These are phyloP conservation scores for Amanita pallidorosea DNA, from an alignment of 768 basidiomycete genomes.

Conservation along the genomic window DNA sequence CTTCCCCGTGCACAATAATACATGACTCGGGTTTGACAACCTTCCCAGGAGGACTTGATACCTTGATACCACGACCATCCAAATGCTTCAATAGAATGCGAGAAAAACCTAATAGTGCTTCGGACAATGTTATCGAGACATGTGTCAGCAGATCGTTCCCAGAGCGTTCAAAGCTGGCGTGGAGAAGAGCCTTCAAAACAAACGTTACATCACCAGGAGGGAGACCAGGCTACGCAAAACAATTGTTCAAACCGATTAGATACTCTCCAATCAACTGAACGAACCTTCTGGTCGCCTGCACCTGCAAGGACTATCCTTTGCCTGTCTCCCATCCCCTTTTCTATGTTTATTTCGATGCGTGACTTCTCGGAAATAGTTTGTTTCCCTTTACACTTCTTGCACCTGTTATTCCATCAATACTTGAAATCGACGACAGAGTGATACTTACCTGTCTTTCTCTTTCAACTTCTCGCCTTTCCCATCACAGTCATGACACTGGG, in stretches of 20 bases:
- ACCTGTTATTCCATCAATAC: constrained; percentile 33
- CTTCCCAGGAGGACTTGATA: constrained; percentile 64
- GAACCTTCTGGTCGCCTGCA: constrained; percentile 84
- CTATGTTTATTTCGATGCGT: constrained; percentile 77
- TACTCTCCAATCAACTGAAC: constrained; percentile 5
- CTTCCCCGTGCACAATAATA: constrained; percentile 73
- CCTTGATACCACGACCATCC: constrained; percentile 83
- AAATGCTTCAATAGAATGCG: constrained; percentile 85
- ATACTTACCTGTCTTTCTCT: constrained; percentile 70
- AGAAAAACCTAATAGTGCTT: constrained; percentile 91
- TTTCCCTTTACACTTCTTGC: constrained; percentile 91
- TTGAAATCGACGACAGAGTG: not conserved
- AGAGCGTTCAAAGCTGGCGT: constrained; percentile 76
- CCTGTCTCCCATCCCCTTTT: constrained; percentile 77
- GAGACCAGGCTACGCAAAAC: constrained; percentile 52
- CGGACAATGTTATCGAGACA: constrained; percentile 82
- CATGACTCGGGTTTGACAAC: constrained; percentile 67
- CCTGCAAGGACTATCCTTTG: constrained; percentile 84
- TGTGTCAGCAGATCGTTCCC: constrained; percentile 73
- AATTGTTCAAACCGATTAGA: not conserved
- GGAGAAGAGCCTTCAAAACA: constrained; percentile 52
- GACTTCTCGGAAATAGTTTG: constrained; percentile 82
- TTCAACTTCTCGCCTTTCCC: constrained; percentile 62
- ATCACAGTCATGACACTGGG: constrained; percentile 57
- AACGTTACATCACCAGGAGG: constrained; percentile 91